Conservation (phyloP, 257 asterid species). For the Handroanthus guayacan region DNA sequence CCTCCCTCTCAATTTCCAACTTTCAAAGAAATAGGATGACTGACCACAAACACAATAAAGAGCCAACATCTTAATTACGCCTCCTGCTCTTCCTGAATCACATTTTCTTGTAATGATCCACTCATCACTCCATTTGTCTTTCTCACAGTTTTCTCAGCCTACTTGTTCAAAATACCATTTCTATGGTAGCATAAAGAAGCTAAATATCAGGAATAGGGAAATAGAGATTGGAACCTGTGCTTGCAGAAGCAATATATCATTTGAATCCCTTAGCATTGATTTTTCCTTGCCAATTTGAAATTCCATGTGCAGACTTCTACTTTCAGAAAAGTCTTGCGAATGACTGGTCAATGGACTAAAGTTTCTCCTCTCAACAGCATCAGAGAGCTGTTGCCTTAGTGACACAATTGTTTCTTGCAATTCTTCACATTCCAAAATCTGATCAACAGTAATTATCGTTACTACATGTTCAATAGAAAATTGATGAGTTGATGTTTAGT, state of each 20-base stretch:
- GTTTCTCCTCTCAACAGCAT: constrained; percentile 54
- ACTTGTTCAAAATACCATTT: constrained; percentile 24
- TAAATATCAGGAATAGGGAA: constrained; percentile 26
- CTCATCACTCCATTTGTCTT: neutral
- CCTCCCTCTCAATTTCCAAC: too few relatives aligned
- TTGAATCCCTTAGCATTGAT: constrained; percentile 49
- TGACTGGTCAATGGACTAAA: constrained; percentile 48
- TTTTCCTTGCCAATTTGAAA: constrained; percentile 50
- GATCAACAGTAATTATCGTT: constrained; percentile 33
- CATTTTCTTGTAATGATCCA: neutral
- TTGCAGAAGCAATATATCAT: constrained; percentile 59
- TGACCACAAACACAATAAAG: too few relatives aligned
- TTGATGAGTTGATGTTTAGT: constrained; percentile 25
- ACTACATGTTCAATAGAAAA: constrained; percentile 21
- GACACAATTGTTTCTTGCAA: constrained; percentile 68
- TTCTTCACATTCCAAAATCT: constrained; percentile 81
- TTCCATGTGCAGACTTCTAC: constrained; percentile 44
- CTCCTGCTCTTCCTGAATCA: too few relatives aligned
- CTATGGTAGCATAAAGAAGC: neutral
- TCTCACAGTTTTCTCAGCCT: neutral
- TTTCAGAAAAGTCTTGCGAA: constrained; percentile 53
- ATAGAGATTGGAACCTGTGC: constrained; percentile 60
- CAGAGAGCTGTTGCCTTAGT: constrained; percentile 72
- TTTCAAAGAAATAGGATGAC: too few relatives aligned
- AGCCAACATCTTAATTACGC: too few relatives aligned